Evolutionary conservation across 148 eudicot genomes (phyloP), one percentile per base, ranked within the genome.

Genomic region (Chenopodium formosanum): DNA sequence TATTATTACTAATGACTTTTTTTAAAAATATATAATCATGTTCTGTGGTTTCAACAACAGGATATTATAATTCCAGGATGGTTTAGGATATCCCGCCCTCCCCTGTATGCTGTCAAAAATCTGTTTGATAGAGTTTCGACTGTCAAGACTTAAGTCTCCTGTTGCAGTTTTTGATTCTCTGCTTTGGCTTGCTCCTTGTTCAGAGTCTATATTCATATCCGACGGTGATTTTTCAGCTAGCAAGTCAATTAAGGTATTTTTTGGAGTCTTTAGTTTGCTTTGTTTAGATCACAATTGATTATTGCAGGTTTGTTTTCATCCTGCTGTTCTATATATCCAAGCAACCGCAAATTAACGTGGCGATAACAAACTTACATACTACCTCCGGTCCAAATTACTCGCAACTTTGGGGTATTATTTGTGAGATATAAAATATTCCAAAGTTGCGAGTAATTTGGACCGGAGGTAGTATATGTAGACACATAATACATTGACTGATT

Each of bases 171-270:
- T 73, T 25, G 56, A 46, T 4, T 47, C 56, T 73, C 60, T 73
- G 17, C 48, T 73, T 2, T 73, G 76, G 76, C 76, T 73, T 73
- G 76, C 76, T 22, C 76, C 76, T 73, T 73, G 76, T 73, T 31
- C 31, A n/a, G 58, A 73, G 56, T 44, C 76, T 25, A 22, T 73
- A n/a, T 17, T 32, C 31, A n/a, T 73, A 22, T 44, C 29, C 27
- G 4, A 44, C 14, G 23, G 16, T 12, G 16, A n/a, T 73, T 2
- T 12, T 73, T n/a, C 27, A 6, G 32, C 5, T 73, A 20, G 22
- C 76, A 46, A 46, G n/a, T 44, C 7, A 8, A 19, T 47, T 2
- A 25, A 73, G 76, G 76, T 73, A 73, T 67, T 2, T 1, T 31
- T 31, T 31, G 32, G 32, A 31, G 32, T 31, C 9, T 48, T 48